Evolutionary conservation across 495 filamentous ascomycete genomes (phyloP), one percentile per base, ranked within the genome.

Genomic region (Endocarpon pusillum): DNA sequence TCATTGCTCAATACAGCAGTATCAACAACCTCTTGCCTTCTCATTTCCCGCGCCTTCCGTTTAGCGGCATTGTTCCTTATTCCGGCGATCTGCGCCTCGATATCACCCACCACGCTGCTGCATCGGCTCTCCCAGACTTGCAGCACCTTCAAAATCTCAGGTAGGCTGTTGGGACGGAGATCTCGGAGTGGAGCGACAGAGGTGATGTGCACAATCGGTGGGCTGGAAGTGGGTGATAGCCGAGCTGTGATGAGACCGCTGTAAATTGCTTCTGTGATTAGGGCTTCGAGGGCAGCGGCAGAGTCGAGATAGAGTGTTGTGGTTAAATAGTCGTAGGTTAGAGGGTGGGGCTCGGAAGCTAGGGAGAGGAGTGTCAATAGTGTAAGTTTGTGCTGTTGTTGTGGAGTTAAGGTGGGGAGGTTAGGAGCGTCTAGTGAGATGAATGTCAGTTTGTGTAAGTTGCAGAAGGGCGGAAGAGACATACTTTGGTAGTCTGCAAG

Each of bases 231-330:
- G 8, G 86, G 81, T 49, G 87, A 81, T 23, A 96, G 78, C 40
- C 82, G 83, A 5, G 72, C 89, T 17, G 66, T 64, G 22, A 97
- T 53, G 0, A 97, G 71, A 14, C 73, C 78, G 23, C 77, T 68
- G 65, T 94, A 96, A 54, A 94, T 80, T 42, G 84, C 71, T 42
- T 72, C 71, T 51, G 89, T 93, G 38, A 96, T 70, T 35, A 96
- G 75, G 43, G 85, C 72, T 64, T 97, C 89, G 44, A 97, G 76
- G 25, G 78, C 73, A 21, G 79, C 69, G 35, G 66, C 50, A 38
- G 58, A 66, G 32, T 71, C 43, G 20, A 94, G 74, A 34, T 64
- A 70, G 34, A 97, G 81, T 5, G 61, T 56, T 19, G 40, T 24
- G 36, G 71, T 73, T 19, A 97, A 73, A 32, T 66, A 46, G 21